A percentile compares a stretch with the other conserved stretches of the same genome.
These are phyloP conservation scores for Iberis pinnata DNA, from an alignment of 345 rosid genomes.

Conservation along the genomic window DNA sequence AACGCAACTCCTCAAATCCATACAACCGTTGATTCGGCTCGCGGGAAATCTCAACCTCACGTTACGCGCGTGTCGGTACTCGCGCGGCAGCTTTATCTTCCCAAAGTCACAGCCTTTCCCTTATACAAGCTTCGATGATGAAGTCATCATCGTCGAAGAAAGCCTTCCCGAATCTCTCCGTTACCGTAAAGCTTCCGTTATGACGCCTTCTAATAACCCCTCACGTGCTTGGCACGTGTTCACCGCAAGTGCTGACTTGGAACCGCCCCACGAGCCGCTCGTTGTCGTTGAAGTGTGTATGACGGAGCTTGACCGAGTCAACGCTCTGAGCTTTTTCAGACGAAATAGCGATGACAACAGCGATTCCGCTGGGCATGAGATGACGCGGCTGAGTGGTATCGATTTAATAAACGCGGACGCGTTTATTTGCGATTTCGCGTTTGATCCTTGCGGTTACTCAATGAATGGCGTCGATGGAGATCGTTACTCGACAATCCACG, in stretches of 20 bases:
- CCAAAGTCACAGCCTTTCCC: slow-evolving; percentile 85
- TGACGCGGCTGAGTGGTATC: slow-evolving; percentile 79
- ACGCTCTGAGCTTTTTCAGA: slow-evolving; percentile 53
- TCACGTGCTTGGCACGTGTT: slow-evolving; percentile 87
- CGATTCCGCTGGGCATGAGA: slow-evolving; percentile 58
- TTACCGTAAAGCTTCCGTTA: slow-evolving; percentile 62
- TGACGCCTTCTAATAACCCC: slow-evolving; percentile 46
- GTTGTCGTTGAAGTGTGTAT: slow-evolving; percentile 75
- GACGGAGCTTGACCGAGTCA: slow-evolving; percentile 80
- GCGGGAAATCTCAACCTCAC: slow-evolving; percentile 43
- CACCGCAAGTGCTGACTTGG: slow-evolving; percentile 45
- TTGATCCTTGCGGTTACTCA: slow-evolving; percentile 78
- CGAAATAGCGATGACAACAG: slow-evolving; percentile 41
- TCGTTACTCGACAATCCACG: slow-evolving; percentile 93
- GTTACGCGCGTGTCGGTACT: slow-evolving; percentile 44
- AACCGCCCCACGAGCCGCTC: slow-evolving; percentile 7
- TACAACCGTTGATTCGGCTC: slow-evolving; percentile 42
- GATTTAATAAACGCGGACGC: slow-evolving; percentile 55
- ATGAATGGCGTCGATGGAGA: slow-evolving; percentile 60
- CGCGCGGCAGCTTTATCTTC: slow-evolving; percentile 85
- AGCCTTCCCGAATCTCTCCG: slow-evolving; percentile 49
- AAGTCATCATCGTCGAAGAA: slow-evolving; percentile 56
- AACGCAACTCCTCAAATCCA: slow-evolving; percentile 56
- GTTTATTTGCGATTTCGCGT: slow-evolving; percentile 59
- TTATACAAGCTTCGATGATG: slow-evolving; percentile 74